Base-by-base conservation (phyloP, 2,329 filamentous ascomycete species). In the Alternaria longipes region DNA sequence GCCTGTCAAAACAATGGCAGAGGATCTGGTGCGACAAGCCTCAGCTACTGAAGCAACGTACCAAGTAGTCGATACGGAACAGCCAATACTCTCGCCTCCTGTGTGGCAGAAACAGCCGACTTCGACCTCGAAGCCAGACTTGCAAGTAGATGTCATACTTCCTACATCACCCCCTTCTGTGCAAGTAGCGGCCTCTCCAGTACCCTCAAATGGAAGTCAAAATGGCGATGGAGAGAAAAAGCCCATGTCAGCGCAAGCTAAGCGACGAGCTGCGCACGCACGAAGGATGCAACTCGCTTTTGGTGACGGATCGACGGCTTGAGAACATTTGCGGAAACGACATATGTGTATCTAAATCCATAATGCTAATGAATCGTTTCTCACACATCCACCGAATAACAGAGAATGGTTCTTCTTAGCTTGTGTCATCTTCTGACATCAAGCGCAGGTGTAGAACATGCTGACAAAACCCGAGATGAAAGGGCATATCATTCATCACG, bases 281-380 rank as follows among this genome's bases (percentile, higher is more conserved):
- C 49, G 69, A 36, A 62, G 71, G 22, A 73, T 77, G 72, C 60
- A 71, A 26, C 54, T 69, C 18, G 70, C 69, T 8, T 73, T 70
- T 64, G 70, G 63, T 16, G 42, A 62, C 7, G 28, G 11, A 38
- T 1, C n/a, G 14, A 14, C 34, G 2, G 5, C 20, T 36, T 55
- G 30, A 47, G 6, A 6, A 2, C 3, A 12, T 16, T 5, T 7
- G 18, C 36, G 20, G 30, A 54, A 4, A 9, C 32, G 1, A 18
- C 1, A 2, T 24, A n/a, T 6, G 3, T 26, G 32, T 38, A 24
- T 4, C 12, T 12, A 26, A 3, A 50, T 36, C 5, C 32, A 38
- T 38, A 26, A 50, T 50, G 32, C 34, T 50, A 18, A 38, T 50
- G 16, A 6, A 20, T 3, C 5, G 0, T 16, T 30, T 12, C 26